Conservation (phyloP, 768 basidiomycete genomes). For the Trametes coccinea region DNA sequence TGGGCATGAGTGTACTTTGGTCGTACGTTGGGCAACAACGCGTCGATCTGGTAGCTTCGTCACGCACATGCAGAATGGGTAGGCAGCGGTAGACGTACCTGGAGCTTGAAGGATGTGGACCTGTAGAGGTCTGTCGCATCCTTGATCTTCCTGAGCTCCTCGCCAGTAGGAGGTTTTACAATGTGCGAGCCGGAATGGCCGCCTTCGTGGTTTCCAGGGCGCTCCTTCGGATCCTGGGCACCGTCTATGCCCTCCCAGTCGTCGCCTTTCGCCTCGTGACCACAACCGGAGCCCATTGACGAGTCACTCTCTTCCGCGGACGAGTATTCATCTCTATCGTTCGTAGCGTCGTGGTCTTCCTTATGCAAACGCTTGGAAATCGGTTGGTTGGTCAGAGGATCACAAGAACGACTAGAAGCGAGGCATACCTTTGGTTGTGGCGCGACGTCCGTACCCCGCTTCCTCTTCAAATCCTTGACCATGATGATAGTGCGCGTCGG, state of each 20-base stretch:
- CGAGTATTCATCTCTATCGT: not conserved
- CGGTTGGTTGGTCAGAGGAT: not conserved
- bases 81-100: slow-evolving; percentile 45
- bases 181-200: slow-evolving; percentile 1
- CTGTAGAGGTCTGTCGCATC: slow-evolving; percentile 74
- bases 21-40: slow-evolving; percentile 72
- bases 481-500: not conserved
- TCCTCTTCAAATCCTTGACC: slow-evolving; percentile 4
- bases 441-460: not conserved
- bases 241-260: slow-evolving; percentile 11
- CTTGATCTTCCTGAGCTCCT: slow-evolving; percentile 70
- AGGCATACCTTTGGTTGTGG: not conserved
- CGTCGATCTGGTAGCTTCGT: slow-evolving; percentile 60
- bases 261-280: slow-evolving; percentile 12
- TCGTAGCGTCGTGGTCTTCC: not conserved
- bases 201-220: not conserved
- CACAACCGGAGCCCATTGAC: not conserved
- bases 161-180: slow-evolving; percentile 62
- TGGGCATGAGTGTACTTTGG: slow-evolving; percentile 59
- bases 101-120: slow-evolving; percentile 82
- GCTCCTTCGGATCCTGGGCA: slow-evolving; percentile 2
- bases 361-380: not conserved
- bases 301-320: not conserved
- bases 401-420: not conserved
- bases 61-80: slow-evolving; percentile 3